Conservation (phyloP, 176 grass and related monocot genomes). For the Hordeum marinum region DNA sequence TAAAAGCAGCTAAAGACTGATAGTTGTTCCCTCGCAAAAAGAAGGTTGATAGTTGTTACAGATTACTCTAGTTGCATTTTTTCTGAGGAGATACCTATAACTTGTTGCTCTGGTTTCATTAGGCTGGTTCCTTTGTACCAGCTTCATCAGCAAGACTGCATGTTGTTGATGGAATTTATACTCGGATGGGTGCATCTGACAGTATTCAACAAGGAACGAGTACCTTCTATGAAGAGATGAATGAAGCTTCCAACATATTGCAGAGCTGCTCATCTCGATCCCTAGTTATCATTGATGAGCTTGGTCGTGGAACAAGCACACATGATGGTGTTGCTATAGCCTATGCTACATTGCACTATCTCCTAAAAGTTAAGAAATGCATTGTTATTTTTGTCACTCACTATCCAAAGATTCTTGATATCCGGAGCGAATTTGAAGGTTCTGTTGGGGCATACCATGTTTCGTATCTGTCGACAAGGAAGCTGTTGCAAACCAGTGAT, state of each 20-base stretch:
- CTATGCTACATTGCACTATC: constrained; percentile 72
- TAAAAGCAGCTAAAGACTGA: constrained; percentile 2
- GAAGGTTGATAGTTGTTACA: background rate
- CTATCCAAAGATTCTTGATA: constrained; percentile 90
- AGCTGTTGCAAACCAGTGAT: constrained; percentile 37
- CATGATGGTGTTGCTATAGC: constrained; percentile 91
- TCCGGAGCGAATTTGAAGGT: constrained; percentile 74
- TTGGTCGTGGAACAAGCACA: constrained; percentile 91
- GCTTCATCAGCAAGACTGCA: constrained; percentile 76
- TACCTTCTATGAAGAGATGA: constrained; percentile 91
- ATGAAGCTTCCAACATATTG: constrained; percentile 78
- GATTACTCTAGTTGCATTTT: background rate
- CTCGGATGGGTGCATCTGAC: constrained; percentile 91
- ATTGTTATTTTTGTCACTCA: constrained; percentile 90
- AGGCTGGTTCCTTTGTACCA: constrained; percentile 93
- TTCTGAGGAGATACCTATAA: constrained; percentile 26
- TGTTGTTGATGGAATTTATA: constrained; percentile 85
- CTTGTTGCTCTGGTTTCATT: constrained; percentile 34
- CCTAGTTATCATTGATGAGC: constrained; percentile 94
- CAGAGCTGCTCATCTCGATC: constrained; percentile 70
- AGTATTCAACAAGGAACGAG: constrained; percentile 90
- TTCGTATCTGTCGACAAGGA: constrained; percentile 59
- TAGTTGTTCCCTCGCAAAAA: background rate
- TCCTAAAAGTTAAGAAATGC: constrained; percentile 68
- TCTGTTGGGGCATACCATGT: constrained; percentile 82